Evolutionary conservation across 192 early-diverging fungal species (phyloP).

Genomic region (Umbelopsis isabellina): DNA sequence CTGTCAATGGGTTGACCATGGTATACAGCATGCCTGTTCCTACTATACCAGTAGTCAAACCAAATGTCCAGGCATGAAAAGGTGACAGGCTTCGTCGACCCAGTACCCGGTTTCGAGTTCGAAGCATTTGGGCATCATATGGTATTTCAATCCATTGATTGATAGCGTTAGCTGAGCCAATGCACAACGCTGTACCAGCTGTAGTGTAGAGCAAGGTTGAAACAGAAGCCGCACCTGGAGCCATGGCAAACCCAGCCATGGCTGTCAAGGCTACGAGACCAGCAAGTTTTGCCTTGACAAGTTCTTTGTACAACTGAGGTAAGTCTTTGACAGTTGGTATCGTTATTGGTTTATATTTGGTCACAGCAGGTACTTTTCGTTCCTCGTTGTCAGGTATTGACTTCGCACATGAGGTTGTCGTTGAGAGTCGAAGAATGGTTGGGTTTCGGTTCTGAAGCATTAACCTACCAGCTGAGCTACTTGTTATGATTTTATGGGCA

Average conservation of each 20-base stretch:
- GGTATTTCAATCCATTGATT: constrained; percentile 97
- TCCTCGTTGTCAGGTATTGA: constrained; percentile 3
- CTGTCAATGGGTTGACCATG: constrained; percentile 89
- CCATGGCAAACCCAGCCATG: constrained; percentile 94
- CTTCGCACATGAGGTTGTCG: not conserved
- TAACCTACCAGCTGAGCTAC: not conserved
- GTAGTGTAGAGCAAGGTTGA: constrained; percentile 79
- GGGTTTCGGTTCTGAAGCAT: constrained; percentile 4
- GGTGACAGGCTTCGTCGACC: constrained; percentile 80
- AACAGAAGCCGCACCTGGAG: constrained; percentile 68
- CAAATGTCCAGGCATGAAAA: constrained; percentile 78
- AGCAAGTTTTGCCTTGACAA: constrained; percentile 86
- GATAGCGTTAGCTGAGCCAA: constrained; percentile 88
- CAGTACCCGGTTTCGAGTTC: constrained; percentile 86
- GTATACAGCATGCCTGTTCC: constrained; percentile 68
- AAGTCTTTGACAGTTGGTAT: constrained; percentile 28
- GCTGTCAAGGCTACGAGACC: constrained; percentile 90
- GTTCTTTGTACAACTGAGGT: constrained; percentile 65
- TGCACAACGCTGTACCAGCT: constrained; percentile 84
- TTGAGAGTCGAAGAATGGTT: constrained; percentile 6
- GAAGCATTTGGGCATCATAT: constrained; percentile 96
- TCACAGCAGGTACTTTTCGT: constrained; percentile 20
- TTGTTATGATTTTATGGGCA: constrained; percentile 11
- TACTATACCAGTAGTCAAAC: constrained; percentile 62
- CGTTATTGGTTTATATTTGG: constrained; percentile 42